A percentile compares a stretch with the other conserved stretches of the same genome.
Conservation (phyloP, 257 asterid genomes). For the Solanum chmielewskii region DNA sequence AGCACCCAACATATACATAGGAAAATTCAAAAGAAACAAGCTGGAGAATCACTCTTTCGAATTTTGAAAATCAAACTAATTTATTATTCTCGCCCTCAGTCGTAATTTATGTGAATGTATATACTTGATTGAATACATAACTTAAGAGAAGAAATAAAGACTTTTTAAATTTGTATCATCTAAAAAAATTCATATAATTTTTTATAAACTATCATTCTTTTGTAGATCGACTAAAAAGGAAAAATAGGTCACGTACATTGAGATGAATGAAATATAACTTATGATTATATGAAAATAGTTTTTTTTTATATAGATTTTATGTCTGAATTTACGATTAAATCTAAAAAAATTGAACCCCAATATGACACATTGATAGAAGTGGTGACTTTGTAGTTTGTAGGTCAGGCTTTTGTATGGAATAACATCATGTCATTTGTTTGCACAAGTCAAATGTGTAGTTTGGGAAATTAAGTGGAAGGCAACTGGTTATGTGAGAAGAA, state of each 20-base stretch:
- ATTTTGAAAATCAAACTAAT: background rate
- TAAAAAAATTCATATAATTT: background rate
- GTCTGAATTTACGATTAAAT: background rate
- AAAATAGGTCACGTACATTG: background rate
- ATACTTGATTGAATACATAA: background rate
- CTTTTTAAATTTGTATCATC: background rate
- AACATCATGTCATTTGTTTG: background rate
- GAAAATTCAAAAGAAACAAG: background rate
- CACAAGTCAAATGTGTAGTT: background rate
- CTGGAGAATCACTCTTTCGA: background rate
- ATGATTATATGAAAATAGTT: background rate
- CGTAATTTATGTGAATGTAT: background rate
- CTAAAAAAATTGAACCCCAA: background rate
- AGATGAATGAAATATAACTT: background rate
- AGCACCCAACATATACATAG: background rate
- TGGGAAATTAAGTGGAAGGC: constrained; percentile 2
- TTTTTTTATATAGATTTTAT: background rate
- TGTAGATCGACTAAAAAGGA: background rate
- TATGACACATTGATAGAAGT: background rate
- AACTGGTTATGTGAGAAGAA: background rate
- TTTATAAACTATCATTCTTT: background rate
- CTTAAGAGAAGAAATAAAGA: background rate
- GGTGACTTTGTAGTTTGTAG: background rate
- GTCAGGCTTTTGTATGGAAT: constrained; percentile 3
- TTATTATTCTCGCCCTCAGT: background rate